Evolutionary conservation across 2,329 filamentous ascomycete genomes (phyloP).

Genomic region (Botryotinia globosa): DNA sequence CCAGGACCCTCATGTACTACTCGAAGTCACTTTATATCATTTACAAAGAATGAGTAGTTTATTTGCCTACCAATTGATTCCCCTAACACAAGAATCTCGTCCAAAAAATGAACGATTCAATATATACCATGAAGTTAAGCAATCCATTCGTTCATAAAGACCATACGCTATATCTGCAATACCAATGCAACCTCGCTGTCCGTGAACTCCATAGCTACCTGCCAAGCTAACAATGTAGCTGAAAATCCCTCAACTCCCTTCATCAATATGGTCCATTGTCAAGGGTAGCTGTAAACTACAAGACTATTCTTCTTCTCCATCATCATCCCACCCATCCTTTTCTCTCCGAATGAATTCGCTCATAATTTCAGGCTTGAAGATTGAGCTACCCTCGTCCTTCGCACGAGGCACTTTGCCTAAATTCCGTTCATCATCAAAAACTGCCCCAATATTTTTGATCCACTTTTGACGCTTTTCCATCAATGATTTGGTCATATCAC

Average conservation of each 20-base stretch:
- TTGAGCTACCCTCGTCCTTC: slow-evolving; percentile 61
- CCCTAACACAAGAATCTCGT: neutral
- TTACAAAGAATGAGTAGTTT: neutral
- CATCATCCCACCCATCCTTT: slow-evolving; percentile 75
- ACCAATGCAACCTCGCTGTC: slow-evolving; percentile 4
- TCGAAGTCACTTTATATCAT: neutral
- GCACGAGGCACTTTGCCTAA: slow-evolving; percentile 57
- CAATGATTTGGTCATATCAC: slow-evolving; percentile 83
- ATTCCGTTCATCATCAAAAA: slow-evolving; percentile 73
- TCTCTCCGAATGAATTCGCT: slow-evolving; percentile 72
- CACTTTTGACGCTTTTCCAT: slow-evolving; percentile 90
- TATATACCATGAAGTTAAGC: neutral
- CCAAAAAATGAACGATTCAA: neutral
- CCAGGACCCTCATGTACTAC: neutral
- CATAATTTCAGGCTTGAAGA: slow-evolving; percentile 76
- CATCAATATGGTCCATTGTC: neutral
- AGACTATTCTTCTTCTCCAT: slow-evolving; percentile 40
- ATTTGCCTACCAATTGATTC: neutral
- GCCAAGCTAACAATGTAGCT: neutral
- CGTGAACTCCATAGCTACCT: neutral
- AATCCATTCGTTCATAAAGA: neutral
- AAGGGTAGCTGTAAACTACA: slow-evolving; percentile 3
- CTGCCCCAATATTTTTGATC: slow-evolving; percentile 86
- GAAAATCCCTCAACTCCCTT: neutral
- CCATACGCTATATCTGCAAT: slow-evolving; percentile 6